Evolutionary conservation across 306 rosid species (phyloP), one percentile per base, ranked within the genome.

Genomic region (Crotalaria pallida): DNA sequence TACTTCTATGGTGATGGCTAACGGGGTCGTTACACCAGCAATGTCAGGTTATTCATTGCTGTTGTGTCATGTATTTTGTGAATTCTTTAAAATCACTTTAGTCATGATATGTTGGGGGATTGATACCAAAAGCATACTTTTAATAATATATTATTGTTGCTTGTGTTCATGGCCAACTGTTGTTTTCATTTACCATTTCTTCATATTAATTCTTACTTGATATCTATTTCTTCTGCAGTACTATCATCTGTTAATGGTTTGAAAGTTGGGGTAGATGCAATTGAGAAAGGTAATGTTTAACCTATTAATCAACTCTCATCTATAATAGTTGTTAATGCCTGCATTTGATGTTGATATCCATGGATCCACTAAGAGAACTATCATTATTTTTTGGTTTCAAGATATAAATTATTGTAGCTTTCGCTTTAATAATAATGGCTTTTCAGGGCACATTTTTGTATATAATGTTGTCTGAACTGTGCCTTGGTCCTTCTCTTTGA

Each of bases 1-100:
- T 68, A 95, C 97, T 76, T 68, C 97, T 51, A 95, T 95, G 99
- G 99, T 95, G 71, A 87, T 95, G 83, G 97, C 99, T 67, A 93
- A 95, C 59, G 99, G 97, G 65, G 97, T 91, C 75, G 88, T 95
- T 71, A 95, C 97, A 9, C 96, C 99, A 55, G 99, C 88, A 24
- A 91, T 95, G 99, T 95, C 96, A 79, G 95, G 92, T 91, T 61
- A 72, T 36, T 65, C 18, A 34, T 29, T 69, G 68, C 68, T 65
- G 45, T 69, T 48, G 23, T 49, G 44, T 49, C 24, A 4, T 70
- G 31, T 65, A 44, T 41, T 74, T 47, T 50, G 6, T 50, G 49
- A 16, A 44, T 72, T 66, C 40, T 70, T 53, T 49, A 13, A 67
- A 67, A 75, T 55, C 69, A 2, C 58, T 65, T 73, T 74, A 36